Conservation (phyloP, 2,329 filamentous ascomycete genomes). For the Penicillium fuscoglaucum region DNA sequence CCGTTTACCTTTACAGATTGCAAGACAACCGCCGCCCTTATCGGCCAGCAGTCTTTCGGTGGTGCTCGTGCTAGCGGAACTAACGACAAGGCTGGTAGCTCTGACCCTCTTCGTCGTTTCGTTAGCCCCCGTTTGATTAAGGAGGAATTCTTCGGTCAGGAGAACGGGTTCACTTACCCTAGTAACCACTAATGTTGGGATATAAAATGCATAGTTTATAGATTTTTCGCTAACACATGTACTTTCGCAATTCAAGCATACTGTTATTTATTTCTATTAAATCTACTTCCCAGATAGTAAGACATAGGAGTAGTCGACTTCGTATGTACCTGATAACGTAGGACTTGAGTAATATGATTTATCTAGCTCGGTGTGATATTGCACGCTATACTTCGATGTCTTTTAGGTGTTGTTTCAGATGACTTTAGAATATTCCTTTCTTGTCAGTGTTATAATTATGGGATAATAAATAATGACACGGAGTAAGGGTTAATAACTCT, state of each 20-base stretch:
- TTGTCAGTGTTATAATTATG: not conserved
- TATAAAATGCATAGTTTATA: not conserved
- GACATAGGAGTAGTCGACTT: no score
- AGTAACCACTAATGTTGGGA: conserved; percentile 53
- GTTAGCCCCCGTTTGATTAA: conserved; percentile 66
- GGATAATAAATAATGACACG: not conserved
- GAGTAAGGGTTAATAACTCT: not conserved
- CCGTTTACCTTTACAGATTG: conserved; percentile 25
- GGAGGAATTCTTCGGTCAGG: conserved; percentile 68
- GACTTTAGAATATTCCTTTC: not conserved
- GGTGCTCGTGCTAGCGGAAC: conserved; percentile 68
- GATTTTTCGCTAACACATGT: not conserved
- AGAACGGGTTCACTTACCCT: conserved; percentile 62
- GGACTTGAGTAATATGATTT: not conserved
- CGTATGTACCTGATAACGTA: not conserved
- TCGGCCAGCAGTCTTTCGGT: conserved; percentile 71
- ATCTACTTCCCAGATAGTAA: not conserved
- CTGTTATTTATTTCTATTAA: not conserved
- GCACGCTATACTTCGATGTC: not conserved
- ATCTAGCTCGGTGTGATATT: not conserved
- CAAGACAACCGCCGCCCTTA: conserved; percentile 65
- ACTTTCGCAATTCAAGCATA: not conserved
- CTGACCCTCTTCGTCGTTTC: conserved; percentile 61
- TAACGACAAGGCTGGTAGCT: conserved; percentile 69
- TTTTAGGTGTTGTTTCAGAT: not conserved